These are phyloP conservation scores for Rachicladosporium sp. DNA, from an alignment of 2,329 filamentous ascomycete species.

Conservation along the genomic window DNA sequence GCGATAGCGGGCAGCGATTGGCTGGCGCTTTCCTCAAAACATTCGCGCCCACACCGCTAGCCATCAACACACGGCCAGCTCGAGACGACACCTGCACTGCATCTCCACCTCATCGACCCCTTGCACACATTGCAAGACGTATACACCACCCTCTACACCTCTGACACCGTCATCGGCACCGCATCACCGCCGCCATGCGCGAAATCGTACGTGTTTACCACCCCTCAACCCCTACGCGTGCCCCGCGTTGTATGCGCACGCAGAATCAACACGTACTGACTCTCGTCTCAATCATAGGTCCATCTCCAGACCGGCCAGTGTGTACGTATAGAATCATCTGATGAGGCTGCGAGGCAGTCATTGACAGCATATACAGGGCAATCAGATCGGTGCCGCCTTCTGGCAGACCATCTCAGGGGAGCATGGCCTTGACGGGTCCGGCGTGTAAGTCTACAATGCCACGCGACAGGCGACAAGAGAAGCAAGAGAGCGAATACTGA, in stretches of 20 bases:
- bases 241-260: slow-evolving; percentile 31
- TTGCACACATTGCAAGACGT: slow-evolving; percentile 11
- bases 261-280: slow-evolving; percentile 44
- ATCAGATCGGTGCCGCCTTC: slow-evolving; percentile 99
- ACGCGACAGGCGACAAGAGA: background rate
- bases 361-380: slow-evolving; percentile 53
- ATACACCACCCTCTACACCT: slow-evolving; percentile 6
- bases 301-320: slow-evolving; percentile 99
- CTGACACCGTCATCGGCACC: no score
- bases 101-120: slow-evolving; percentile 5
- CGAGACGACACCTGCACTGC: slow-evolving; percentile 1
- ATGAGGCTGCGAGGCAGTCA: slow-evolving; percentile 8
- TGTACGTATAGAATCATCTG: slow-evolving; percentile 48
- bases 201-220: slow-evolving; percentile 48
- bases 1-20: no score
- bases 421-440: slow-evolving; percentile 95
- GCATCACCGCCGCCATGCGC: slow-evolving; percentile 43
- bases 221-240: slow-evolving; percentile 21
- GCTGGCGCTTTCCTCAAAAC: slow-evolving; percentile 1
- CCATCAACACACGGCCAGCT: slow-evolving; percentile 2
- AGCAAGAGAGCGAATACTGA: slow-evolving; percentile 12
- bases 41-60: slow-evolving; percentile 7
- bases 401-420: slow-evolving; percentile 55
- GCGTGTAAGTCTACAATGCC: slow-evolving; percentile 57
- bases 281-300: slow-evolving; percentile 53